Base-by-base conservation (phyloP, 2,329 filamentous ascomycete species). In the Colletotrichum sp. region DNA sequence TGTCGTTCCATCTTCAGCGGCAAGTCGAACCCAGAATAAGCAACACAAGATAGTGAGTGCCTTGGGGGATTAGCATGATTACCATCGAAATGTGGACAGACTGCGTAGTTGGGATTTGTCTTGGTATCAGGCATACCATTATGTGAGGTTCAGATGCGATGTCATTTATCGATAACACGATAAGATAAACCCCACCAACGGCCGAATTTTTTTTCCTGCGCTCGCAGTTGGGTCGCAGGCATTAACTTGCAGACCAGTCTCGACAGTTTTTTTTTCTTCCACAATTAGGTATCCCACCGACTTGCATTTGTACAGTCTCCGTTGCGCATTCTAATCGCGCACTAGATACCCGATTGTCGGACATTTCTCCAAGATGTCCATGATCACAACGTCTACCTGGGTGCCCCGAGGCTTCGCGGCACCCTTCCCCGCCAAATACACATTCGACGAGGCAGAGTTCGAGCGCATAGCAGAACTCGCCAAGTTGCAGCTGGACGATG, bases 401-500 rank as follows among this genome's bases (percentile, higher is more conserved):
- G 94, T 95, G 82, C 93, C 93, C 80, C 91, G 94, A 74, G 94
- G 94, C 67, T 94, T 94, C 80, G 93, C 94, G 70, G 94, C 94
- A 62, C 92, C 93, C 64, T 95, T 95, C 79, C 94, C 94, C 18
- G 89, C 90, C 55, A 94, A 94, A 83, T 95, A 95, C 82, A 91
- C 93, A 74, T 91, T 96, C 73, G 92, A 95, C 84, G 94, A 96
- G 82, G 89, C 90, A 77, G 94, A 96, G 83, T 94, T 94, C 80
- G 90, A 92, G 81, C 91, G 94, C 80, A 96, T 96, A 86, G 93
- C 93, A 18, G 89, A 90, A 81, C 88, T 96, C 78, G 94, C 94
- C 34, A 92, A 94, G 84, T 87, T 95, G 76, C 94, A 98, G 86
- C 90, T 98, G 36, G 95, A 98, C 81, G 97, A 98, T 85, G 97